Percentiles rank a stretch among this genome's conserved stretches.
Evolutionary conservation across 2,329 filamentous ascomycete genomes (phyloP).

Genomic region (Aureobasidium sp.): DNA sequence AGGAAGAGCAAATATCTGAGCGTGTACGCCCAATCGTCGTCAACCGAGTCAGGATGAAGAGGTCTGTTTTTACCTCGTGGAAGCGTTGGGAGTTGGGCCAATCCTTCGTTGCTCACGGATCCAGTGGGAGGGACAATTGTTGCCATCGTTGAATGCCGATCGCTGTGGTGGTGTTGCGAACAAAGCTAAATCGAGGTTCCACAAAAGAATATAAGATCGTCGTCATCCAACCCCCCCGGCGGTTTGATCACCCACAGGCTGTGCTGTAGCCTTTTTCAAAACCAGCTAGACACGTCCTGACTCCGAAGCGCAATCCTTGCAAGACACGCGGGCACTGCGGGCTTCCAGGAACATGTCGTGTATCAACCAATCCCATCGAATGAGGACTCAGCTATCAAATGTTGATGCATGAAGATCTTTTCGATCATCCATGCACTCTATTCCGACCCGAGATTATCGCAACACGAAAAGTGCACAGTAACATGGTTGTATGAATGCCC

Average conservation of each 20-base stretch:
- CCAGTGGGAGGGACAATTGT: not conserved
- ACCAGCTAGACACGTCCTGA: conserved; percentile 1
- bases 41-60: not conserved
- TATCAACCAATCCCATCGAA: not conserved
- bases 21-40: not conserved
- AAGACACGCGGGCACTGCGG: not conserved
- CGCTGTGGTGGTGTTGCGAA: not conserved
- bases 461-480: not conserved
- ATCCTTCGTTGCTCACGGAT: not conserved
- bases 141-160: not conserved
- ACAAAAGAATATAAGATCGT: conserved; percentile 2
- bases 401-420: conserved; percentile 1
- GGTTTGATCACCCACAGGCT: not conserved
- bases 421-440: not conserved
- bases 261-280: conserved; percentile 4
- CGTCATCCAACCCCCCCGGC: not conserved
- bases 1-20: not conserved
- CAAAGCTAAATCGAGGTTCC: not conserved
- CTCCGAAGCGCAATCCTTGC: not conserved
- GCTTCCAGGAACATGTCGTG: not conserved
- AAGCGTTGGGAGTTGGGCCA: not conserved
- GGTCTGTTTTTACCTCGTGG: not conserved
- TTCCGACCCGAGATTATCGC: conserved; percentile 6
- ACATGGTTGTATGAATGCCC: not conserved
- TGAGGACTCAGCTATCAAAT: not conserved